Evolutionary conservation across 768 basidiomycete species (phyloP).

Genomic region (Trametes punicea): DNA sequence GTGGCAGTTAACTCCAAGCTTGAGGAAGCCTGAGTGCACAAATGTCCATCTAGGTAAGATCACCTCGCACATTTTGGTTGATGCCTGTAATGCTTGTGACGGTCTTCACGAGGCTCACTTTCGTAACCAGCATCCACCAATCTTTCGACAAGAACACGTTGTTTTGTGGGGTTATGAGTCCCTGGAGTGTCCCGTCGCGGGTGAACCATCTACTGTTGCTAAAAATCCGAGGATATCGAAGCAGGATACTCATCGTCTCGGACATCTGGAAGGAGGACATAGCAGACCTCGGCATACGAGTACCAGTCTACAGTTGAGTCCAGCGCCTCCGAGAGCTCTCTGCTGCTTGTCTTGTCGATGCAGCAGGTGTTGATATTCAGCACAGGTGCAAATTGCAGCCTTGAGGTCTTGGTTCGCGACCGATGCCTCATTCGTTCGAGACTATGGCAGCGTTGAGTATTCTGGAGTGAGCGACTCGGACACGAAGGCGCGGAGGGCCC

Average conservation of each 20-base stretch:
- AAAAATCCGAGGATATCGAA: neutral
- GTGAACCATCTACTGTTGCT: constrained; percentile 5
- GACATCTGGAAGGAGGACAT: constrained; percentile 7
- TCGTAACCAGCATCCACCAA: constrained; percentile 4
- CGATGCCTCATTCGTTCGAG: no score
- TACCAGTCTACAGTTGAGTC: constrained; percentile 10
- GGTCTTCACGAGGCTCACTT: neutral
- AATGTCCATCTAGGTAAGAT: neutral
- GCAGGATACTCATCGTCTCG: neutral
- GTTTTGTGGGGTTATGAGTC: constrained; percentile 1
- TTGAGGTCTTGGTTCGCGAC: no score
- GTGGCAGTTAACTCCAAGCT: neutral
- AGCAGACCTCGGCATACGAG: neutral
- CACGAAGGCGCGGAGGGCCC: no score
- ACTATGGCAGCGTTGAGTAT: no score
- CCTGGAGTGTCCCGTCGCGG: constrained; percentile 5
- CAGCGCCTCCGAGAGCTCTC: constrained; percentile 10
- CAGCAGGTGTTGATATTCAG: constrained; percentile 10
- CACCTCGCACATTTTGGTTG: neutral
- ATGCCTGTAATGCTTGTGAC: constrained; percentile 1
- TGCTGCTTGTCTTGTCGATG: constrained; percentile 13
- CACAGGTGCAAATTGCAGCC: no score
- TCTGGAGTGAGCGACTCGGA: no score
- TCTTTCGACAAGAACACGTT: neutral
- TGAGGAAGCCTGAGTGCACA: neutral